These are phyloP conservation scores for Globomyces sp. DNA, from an alignment of 371 early-diverging fungal genomes.

Conservation along the genomic window DNA sequence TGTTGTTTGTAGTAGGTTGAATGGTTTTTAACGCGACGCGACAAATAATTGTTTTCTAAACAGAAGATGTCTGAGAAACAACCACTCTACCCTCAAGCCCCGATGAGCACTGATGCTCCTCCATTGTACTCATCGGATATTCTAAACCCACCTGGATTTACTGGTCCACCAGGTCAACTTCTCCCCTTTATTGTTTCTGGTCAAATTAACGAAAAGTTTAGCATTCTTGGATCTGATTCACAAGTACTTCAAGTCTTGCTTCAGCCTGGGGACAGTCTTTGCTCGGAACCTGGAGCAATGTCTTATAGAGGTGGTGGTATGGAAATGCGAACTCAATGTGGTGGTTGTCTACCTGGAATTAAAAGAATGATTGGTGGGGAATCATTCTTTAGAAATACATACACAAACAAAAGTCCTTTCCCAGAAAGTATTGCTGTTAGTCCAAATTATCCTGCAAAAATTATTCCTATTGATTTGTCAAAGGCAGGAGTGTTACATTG, in stretches of 20 bases:
- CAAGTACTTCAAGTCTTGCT: neutral
- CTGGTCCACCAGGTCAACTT: neutral
- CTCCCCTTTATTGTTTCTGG: neutral
- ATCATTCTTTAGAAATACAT: neutral
- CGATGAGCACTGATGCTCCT: neutral
- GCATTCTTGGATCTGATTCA: neutral
- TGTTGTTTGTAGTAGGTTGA: too few species aligned
- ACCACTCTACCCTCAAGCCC: neutral
- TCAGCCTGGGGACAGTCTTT: neutral
- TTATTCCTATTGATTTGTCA: conserved; percentile 2
- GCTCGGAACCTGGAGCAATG: neutral
- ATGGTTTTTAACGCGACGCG: too few species aligned
- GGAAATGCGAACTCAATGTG: neutral
- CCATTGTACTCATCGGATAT: neutral
- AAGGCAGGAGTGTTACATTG: neutral
- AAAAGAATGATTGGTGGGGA: neutral
- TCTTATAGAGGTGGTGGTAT: neutral
- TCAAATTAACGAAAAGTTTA: neutral
- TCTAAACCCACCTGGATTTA: neutral
- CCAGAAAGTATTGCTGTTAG: conserved; percentile 4
- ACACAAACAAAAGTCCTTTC: neutral
- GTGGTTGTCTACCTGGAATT: neutral
- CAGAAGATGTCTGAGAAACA: too few species aligned
- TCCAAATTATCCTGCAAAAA: neutral
- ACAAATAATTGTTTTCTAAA: too few species aligned